Evolutionary conservation across 495 filamentous ascomycete genomes (phyloP), one percentile per base, ranked within the genome.

Genomic region (Penicillium waksmanii): DNA sequence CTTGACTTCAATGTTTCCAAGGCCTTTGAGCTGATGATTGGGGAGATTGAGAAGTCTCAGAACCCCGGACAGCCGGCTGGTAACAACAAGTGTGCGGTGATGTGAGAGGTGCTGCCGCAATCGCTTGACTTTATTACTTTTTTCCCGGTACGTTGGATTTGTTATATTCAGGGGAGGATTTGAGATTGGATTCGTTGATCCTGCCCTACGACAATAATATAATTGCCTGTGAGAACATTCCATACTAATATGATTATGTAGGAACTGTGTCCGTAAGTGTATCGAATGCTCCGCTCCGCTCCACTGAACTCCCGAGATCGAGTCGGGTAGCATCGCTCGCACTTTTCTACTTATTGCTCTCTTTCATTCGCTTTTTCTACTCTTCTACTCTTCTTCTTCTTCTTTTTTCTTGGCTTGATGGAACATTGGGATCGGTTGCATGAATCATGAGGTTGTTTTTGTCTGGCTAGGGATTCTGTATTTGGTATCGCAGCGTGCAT

Each of bases 1-100:
- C 92, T 95, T 73, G 90, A 96, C 70, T 90, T 92, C 81, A 97
- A 98, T 73, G 96, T 99, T 25, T 78, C 76, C 60, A 93, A 91
- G 72, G 90, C 94, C 9, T 99, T 99, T 69, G 94, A 98, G 73
- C 81, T 96, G 52, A 89, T 98, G 80, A 93, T 99, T 66, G 90
- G 84, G 43, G 89, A 98, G 79, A 89, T 99, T 57, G 96, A 99
- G 78, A 97, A 96, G 75, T 85, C 85, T 5, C 91, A 97, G 75
- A 96, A 96, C 72, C 95, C 96, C 3, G 85, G 84, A 53, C 89
- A 96, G 77, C 88, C 91, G 0, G 72, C 91, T 10, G 88, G 87
- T 34, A 88, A 85, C 12, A 87, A 84, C 53, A 96, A 92, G 74
- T 98, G 95, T 69, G 60, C 68, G 55, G 67, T 97, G 57, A 98